phyloP scores from a whole-genome alignment of 2,329 filamentous ascomycete species.

The Corniculantispora saksenae region DNA sequence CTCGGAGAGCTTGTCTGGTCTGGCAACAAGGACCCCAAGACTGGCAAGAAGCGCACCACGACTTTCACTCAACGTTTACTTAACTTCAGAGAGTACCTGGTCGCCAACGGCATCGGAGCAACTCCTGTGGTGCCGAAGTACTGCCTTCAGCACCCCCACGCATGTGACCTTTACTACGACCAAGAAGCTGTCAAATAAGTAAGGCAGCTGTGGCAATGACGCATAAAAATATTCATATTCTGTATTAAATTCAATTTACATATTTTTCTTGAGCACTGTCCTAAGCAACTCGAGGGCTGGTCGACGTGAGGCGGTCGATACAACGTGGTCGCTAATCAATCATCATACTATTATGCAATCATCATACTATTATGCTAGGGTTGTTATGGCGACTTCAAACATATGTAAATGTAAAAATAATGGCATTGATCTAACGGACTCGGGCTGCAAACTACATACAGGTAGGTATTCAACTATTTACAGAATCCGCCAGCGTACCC shows the following conservation, averaged over 20 bases:
- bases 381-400: too few species aligned
- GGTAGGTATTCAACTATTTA: not conserved
- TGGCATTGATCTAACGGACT: not conserved
- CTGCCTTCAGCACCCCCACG: conserved; percentile 58
- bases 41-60: conserved; percentile 21
- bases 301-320: too few species aligned
- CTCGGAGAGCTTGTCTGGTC: conserved; percentile 58
- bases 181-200: conserved; percentile 40
- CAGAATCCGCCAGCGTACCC: not conserved
- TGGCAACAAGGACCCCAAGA: conserved; percentile 48
- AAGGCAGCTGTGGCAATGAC: not conserved
- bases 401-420: too few species aligned
- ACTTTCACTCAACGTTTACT: conserved; percentile 11
- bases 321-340: too few species aligned
- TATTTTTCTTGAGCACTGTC: not conserved
- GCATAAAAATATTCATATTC: not conserved
- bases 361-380: too few species aligned
- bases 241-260: conserved; percentile 5
- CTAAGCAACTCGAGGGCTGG: too few species aligned
- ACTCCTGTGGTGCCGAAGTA: conserved; percentile 56
- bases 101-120: conserved; percentile 32
- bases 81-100: conserved; percentile 18
- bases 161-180: conserved; percentile 55
- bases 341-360: too few species aligned
- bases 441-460: not conserved